A percentile compares a stretch with the other conserved stretches of the same genome.
Evolutionary conservation across 352 stramenopile genomes (phyloP).

Genomic region (Phytophthora fragariae): DNA sequence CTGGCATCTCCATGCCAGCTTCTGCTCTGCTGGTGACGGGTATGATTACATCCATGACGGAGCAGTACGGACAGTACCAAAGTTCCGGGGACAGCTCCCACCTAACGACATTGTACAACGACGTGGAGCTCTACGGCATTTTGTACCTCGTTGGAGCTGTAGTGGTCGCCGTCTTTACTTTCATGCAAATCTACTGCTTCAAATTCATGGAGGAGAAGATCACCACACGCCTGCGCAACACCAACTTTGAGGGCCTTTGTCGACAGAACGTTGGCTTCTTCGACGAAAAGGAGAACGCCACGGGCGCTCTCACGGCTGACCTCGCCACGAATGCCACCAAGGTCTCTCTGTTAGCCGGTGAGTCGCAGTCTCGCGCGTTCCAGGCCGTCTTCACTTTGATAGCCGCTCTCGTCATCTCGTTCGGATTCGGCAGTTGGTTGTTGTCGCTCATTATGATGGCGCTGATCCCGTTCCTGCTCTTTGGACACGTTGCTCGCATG

Average conservation of each 20-base stretch:
- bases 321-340: conserved; percentile 59
- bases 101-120: conserved; percentile 44
- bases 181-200: conserved; percentile 53
- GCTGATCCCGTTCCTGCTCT: not conserved
- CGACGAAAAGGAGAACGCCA: conserved; percentile 68
- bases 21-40: conserved; percentile 45
- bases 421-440: conserved; percentile 70
- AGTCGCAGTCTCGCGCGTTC: conserved; percentile 49
- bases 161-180: conserved; percentile 42
- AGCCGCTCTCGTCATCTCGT: too few relatives aligned
- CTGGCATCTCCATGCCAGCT: conserved; percentile 40
- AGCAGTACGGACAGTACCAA: conserved; percentile 48
- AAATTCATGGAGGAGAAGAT: conserved; percentile 57
- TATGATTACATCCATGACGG: conserved; percentile 51
- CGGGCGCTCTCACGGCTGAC: conserved; percentile 58
- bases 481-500: conserved; percentile 2
- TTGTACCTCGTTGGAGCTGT: conserved; percentile 42
- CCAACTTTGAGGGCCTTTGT: conserved; percentile 50
- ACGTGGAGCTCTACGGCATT: conserved; percentile 29
- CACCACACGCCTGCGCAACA: conserved; percentile 50
- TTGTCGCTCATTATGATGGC: conserved; percentile 8
- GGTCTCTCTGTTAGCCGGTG: conserved; percentile 49
- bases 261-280: conserved; percentile 74
- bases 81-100: conserved; percentile 19
- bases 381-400: conserved; percentile 58